Evolutionary conservation across 2,329 filamentous ascomycete genomes (phyloP).

Genomic region (Cladosporium halotolerans): DNA sequence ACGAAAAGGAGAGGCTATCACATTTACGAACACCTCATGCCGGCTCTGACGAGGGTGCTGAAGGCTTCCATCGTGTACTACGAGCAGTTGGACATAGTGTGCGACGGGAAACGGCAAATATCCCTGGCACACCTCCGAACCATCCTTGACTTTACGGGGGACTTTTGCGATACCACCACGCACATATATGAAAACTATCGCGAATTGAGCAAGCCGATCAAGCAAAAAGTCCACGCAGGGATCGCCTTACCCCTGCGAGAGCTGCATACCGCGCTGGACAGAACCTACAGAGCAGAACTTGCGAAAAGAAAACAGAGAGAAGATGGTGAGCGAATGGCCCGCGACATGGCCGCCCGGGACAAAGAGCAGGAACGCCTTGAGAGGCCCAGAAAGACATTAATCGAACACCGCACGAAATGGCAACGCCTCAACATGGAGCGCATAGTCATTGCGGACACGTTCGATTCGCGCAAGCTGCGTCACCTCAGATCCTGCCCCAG

Average conservation of each 20-base stretch:
- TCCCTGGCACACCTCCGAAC: not conserved
- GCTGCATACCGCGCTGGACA: not conserved
- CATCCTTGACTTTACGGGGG: not conserved
- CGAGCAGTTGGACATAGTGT: conserved; percentile 1
- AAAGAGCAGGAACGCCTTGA: not conserved
- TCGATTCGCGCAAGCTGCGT: conserved; percentile 13
- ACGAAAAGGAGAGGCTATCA: conserved; percentile 11
- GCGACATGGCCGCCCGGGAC: not conserved
- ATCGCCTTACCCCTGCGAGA: not conserved
- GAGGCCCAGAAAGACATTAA: not conserved
- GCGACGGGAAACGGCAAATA: conserved; percentile 1
- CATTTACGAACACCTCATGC: conserved; percentile 26
- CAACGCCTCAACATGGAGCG: conserved; percentile 21
- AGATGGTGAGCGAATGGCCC: not conserved
- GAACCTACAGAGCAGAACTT: not conserved
- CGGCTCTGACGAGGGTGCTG: conserved; percentile 20
- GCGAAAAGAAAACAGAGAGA: not conserved
- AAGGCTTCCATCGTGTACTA: conserved; percentile 15
- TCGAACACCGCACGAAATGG: conserved; percentile 17
- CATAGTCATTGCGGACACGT: conserved; percentile 14
- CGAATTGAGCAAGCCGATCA: conserved; percentile 9
- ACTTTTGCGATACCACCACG: too few relatives aligned
- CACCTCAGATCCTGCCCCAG: conserved; percentile 18
- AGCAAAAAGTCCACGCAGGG: conserved; percentile 3
- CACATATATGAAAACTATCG: not conserved